Evolutionary conservation across 139 green algal species (phyloP), one percentile per base, ranked within the genome.

Genomic region (Tetraselmis chui): DNA sequence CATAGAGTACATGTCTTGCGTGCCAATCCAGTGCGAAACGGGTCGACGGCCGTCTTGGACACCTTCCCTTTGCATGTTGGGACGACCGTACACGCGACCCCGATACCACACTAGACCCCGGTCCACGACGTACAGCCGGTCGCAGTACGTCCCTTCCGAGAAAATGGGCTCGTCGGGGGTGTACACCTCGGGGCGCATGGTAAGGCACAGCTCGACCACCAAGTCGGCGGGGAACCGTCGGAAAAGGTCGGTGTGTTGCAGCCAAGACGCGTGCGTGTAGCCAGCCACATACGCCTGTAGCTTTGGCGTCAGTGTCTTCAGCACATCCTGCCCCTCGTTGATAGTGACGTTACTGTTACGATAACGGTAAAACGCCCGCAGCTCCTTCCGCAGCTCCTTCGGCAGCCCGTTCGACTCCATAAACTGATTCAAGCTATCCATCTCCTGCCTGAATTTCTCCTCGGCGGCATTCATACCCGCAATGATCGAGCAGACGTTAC

Each of bases 361-460:
- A 25, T 31, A 77, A 2, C 74, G 74, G 74, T 31, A 77, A 77
- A 31, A 77, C 23, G n/a, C 26, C 5, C 74, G 74, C 2, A 77
- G 74, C 74, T 77, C 74, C 74, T 77, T 77, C 23, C 74, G 74
- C 74, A 77, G 74, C 23, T 77, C 26, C 74, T 77, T 29, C 26
- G 74, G 74, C 26, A 77, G n/a, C 74, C 74, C n/a, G 2, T 77
- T 77, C 5, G 25, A 22, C 74, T 77, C 26, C 74, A 77, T 77
- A 29, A 77, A 77, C 74, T 31, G 25, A 25, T 77, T 77, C 26
- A 77, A 29, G 26, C n/a, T 29, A 25, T 77, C 74, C 74, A 77
- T 77, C n/a, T 31, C n/a, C 74, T 30, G n/a, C 2, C n/a, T 2
- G 74, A 77, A 77, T 2, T 28, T 31, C 74, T 28, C 25, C 26